A percentile compares a stretch with the other conserved stretches of the same genome.
phyloP scores from a whole-genome alignment of 352 stramenopile genomes.

The Pythium aristosporum region DNA sequence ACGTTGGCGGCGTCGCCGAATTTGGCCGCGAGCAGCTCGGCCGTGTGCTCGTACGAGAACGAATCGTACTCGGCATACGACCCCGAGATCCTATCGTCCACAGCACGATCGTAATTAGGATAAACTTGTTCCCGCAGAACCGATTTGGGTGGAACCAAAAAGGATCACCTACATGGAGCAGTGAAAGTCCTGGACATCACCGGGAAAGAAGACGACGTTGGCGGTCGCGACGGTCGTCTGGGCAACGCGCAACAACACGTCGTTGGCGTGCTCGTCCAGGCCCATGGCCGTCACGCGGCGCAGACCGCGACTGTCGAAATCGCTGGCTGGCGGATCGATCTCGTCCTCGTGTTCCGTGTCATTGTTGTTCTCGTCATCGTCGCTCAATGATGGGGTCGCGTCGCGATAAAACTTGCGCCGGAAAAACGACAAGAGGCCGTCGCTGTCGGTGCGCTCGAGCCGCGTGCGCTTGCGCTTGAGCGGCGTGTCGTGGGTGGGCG shows the following conservation, averaged over 20 bases:
- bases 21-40: constrained; percentile 43
- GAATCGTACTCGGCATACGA: constrained; percentile 43
- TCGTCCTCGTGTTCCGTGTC: constrained; percentile 7
- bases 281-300: constrained; percentile 14
- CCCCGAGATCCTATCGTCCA: constrained; percentile 16
- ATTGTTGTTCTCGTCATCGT: constrained; percentile 13
- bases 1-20: constrained; percentile 54
- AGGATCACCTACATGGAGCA: constrained; percentile 36
- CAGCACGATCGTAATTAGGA: constrained; percentile 2
- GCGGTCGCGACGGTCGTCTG: constrained; percentile 13
- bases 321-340: neutral
- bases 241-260: constrained; percentile 42
- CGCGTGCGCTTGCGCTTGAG: constrained; percentile 19
- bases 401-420: constrained; percentile 10
- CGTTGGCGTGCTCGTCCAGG: constrained; percentile 37
- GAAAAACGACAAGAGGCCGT: constrained; percentile 20
- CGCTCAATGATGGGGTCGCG: neutral
- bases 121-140: constrained; percentile 5
- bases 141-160: neutral
- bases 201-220: constrained; percentile 74
- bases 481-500: neutral
- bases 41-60: constrained; percentile 58
- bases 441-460: constrained; percentile 18
- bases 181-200: constrained; percentile 62
- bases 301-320: constrained; percentile 10